Conservation (phyloP, 768 basidiomycete genomes). For the Lactarius evosmus region DNA sequence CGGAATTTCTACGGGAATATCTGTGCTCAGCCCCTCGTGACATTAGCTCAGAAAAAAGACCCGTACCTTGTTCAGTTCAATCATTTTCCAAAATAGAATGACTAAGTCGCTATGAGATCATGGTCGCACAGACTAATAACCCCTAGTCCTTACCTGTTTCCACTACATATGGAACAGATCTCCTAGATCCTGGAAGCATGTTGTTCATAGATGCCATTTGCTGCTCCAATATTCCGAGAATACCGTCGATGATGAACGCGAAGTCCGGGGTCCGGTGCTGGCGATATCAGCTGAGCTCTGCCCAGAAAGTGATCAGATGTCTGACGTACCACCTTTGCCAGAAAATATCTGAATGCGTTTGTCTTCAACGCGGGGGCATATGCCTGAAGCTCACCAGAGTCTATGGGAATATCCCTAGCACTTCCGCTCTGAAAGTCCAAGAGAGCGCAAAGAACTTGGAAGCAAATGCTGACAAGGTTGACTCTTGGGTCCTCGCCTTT, state of each 20-base stretch:
- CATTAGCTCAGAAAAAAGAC: neutral
- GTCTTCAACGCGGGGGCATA: slow-evolving; percentile 58
- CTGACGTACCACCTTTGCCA: slow-evolving; percentile 56
- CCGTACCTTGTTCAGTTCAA: slow-evolving; percentile 86
- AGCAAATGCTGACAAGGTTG: slow-evolving; percentile 66
- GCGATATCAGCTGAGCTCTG: slow-evolving; percentile 1
- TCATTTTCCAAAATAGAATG: slow-evolving; percentile 83
- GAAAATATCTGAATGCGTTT: slow-evolving; percentile 89
- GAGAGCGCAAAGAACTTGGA: slow-evolving; percentile 74
- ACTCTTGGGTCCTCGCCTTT: slow-evolving; percentile 82
- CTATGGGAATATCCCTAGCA: slow-evolving; percentile 53
- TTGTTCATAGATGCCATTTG: slow-evolving; percentile 72
- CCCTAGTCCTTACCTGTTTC: slow-evolving; percentile 61
- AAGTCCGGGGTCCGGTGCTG: slow-evolving; percentile 92
- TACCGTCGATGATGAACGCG: slow-evolving; percentile 73
- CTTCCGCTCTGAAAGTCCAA: slow-evolving; percentile 79
- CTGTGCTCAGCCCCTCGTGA: neutral
- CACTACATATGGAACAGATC: slow-evolving; percentile 74
- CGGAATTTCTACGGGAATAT: slow-evolving; percentile 74
- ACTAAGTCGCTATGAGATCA: slow-evolving; percentile 41
- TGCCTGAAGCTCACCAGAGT: slow-evolving; percentile 42
- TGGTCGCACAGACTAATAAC: neutral
- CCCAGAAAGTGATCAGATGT: neutral
- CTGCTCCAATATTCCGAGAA: slow-evolving; percentile 64
- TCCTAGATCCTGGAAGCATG: slow-evolving; percentile 81